These are phyloP conservation scores for Sugiyamaella pinicola DNA, from an alignment of 1,139 yeast genomes.

Conservation along the genomic window DNA sequence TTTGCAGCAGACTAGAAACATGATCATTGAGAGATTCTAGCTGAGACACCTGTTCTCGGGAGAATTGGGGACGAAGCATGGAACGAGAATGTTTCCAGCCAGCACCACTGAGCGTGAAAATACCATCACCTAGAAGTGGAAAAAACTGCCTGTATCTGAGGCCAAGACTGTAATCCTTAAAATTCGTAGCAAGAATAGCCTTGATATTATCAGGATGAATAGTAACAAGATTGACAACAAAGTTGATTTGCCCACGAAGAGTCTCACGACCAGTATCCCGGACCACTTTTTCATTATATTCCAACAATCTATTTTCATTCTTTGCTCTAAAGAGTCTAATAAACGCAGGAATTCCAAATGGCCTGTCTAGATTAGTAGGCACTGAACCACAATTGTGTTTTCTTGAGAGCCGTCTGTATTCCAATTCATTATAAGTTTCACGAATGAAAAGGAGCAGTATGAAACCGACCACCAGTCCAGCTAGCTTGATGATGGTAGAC, in stretches of 20 bases:
- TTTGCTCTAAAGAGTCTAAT: slow-evolving; percentile 17
- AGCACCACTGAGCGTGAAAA: slow-evolving; percentile 57
- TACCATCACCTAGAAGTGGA: slow-evolving; percentile 58
- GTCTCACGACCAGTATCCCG: slow-evolving; percentile 19
- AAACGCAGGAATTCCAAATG: slow-evolving; percentile 29
- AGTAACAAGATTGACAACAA: slow-evolving; percentile 40
- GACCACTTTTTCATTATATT: slow-evolving; percentile 9
- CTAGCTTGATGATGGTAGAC: slow-evolving; percentile 2
- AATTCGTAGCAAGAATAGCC: slow-evolving; percentile 44
- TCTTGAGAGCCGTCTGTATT: slow-evolving; percentile 3
- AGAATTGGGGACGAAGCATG: slow-evolving; percentile 61
- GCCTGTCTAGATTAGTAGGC: slow-evolving; percentile 19
- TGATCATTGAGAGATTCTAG: slow-evolving; percentile 48
- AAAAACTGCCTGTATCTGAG: slow-evolving; percentile 47
- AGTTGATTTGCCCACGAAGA: slow-evolving; percentile 23
- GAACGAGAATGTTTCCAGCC: slow-evolving; percentile 63
- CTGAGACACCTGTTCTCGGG: slow-evolving; percentile 57
- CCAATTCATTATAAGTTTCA: slow-evolving; percentile 8
- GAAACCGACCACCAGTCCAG: background rate
- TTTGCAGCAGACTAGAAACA: slow-evolving; percentile 21
- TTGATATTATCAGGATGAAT: slow-evolving; percentile 52
- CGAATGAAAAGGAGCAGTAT: slow-evolving; percentile 8
- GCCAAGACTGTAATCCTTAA: slow-evolving; percentile 57
- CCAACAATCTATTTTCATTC: slow-evolving; percentile 17
- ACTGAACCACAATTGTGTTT: slow-evolving; percentile 21